Evolutionary conservation across 768 basidiomycete genomes (phyloP).

Genomic region (Hirschioporus abietinus): DNA sequence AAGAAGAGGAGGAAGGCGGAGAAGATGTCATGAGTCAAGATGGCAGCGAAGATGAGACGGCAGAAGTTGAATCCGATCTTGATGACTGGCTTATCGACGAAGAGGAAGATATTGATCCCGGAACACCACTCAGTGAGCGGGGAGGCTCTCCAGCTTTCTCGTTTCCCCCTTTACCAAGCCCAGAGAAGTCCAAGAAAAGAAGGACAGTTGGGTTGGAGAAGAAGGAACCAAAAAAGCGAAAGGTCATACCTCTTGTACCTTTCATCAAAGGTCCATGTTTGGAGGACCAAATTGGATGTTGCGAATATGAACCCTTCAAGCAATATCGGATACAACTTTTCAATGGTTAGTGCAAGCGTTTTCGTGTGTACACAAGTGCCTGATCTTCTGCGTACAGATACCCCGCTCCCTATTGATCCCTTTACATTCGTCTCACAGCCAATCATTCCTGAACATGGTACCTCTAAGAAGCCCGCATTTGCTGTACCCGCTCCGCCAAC

Average conservation of each 20-base stretch:
- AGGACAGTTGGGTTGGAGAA: constrained; percentile 35
- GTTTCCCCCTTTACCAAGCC: constrained; percentile 30
- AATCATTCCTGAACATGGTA: constrained; percentile 26
- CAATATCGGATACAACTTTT: constrained; percentile 75
- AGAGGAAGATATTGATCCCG: constrained; percentile 47
- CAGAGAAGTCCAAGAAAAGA: constrained; percentile 53
- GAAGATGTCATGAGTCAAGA: constrained; percentile 68
- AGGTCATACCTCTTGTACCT: constrained; percentile 74
- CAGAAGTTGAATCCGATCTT: constrained; percentile 67
- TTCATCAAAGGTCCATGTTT: constrained; percentile 80
- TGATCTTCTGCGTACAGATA: constrained; percentile 41
- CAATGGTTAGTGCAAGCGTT: constrained; percentile 56
- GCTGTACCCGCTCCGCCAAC: constrained; percentile 25
- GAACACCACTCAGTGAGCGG: constrained; percentile 35
- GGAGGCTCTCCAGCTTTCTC: constrained; percentile 22
- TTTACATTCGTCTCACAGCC: constrained; percentile 63
- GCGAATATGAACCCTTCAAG: constrained; percentile 65
- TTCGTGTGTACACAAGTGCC: background rate
- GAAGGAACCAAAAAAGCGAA: constrained; percentile 61
- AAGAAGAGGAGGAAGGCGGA: constrained; percentile 72
- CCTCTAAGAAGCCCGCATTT: constrained; percentile 10
- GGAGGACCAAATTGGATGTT: constrained; percentile 64
- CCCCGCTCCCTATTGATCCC: constrained; percentile 68
- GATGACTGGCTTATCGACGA: constrained; percentile 79
- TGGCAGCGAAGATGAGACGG: constrained; percentile 53